A percentile compares a stretch with the other conserved stretches of the same genome.
These are phyloP conservation scores for Populus tomentosa DNA, from an alignment of 441 rosid genomes.

Conservation along the genomic window DNA sequence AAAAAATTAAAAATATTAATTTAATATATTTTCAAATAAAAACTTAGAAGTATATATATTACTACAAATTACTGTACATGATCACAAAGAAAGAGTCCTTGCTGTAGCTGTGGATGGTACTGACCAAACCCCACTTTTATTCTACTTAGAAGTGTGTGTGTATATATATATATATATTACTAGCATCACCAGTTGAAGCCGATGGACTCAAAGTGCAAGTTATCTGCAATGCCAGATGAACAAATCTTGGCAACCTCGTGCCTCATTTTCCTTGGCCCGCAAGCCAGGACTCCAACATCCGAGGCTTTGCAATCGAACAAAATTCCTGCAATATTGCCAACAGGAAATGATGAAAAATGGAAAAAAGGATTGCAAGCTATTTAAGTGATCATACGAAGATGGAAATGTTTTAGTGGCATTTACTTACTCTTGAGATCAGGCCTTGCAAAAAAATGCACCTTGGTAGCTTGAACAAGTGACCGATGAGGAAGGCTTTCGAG, in stretches of 20 bases:
- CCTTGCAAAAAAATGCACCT: conserved; percentile 52
- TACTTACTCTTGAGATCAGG: conserved; percentile 68
- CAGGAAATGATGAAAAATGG: neutral
- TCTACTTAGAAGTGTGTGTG: neutral
- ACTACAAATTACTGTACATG: no score
- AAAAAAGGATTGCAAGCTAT: no score
- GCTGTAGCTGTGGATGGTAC: neutral
- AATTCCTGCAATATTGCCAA: conserved; percentile 29
- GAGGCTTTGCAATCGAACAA: conserved; percentile 38
- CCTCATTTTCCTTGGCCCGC: conserved; percentile 73
- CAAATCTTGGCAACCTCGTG: conserved; percentile 72
- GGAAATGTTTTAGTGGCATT: neutral
- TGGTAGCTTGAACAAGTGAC: conserved; percentile 45
- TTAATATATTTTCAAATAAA: no score
- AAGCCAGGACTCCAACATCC: conserved; percentile 61
- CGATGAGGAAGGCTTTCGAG: conserved; percentile 57
- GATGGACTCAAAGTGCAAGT: conserved; percentile 66
- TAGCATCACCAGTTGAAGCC: conserved; percentile 68
- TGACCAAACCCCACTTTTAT: neutral
- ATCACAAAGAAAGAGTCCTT: neutral
- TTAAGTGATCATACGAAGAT: neutral
- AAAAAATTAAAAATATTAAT: no score
- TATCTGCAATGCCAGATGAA: conserved; percentile 40
- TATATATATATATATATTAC: neutral
- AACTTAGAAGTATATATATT: no score